A percentile compares a stretch with the other conserved stretches of the same genome.
Evolutionary conservation across 768 basidiomycete genomes (phyloP).

Genomic region (Coprinopsis cinerea): DNA sequence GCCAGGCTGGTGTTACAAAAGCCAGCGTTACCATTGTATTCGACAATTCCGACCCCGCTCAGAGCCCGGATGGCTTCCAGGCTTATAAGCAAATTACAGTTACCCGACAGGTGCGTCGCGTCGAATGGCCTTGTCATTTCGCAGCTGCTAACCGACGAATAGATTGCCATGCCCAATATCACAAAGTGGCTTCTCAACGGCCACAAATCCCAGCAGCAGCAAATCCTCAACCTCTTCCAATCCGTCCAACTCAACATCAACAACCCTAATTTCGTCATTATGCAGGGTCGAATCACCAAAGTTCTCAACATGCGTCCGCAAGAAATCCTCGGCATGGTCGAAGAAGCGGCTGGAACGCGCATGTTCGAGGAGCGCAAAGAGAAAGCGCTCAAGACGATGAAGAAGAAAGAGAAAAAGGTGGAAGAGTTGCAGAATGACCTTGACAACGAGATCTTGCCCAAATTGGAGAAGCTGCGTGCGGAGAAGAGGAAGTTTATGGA

Average conservation of each 20-base stretch:
- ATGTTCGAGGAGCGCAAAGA: conserved; percentile 99
- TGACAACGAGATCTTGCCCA: conserved; percentile 88
- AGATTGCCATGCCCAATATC: conserved; percentile 91
- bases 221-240: conserved; percentile 88
- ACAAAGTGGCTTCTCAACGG: conserved; percentile 96
- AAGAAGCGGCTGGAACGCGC: conserved; percentile 95
- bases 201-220: conserved; percentile 83
- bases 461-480: conserved; percentile 80
- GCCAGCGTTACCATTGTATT: conserved; percentile 99
- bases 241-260: conserved; percentile 98
- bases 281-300: conserved; percentile 99
- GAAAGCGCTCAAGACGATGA: conserved; percentile 93
- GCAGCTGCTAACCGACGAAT: too few species aligned
- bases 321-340: conserved; percentile 97
- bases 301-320: conserved; percentile 97
- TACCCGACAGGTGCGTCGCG: conserved; percentile 87
- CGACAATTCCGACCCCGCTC: conserved; percentile 87
- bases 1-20: conserved; percentile 94
- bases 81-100: conserved; percentile 87
- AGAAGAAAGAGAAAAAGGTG: conserved; percentile 94
- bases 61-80: conserved; percentile 79
- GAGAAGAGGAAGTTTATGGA: conserved; percentile 88
- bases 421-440: conserved; percentile 80
- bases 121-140: conserved; percentile 7
- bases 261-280: conserved; percentile 98